phyloP scores from a whole-genome alignment of 805 yeast species.

The Candida maris region DNA sequence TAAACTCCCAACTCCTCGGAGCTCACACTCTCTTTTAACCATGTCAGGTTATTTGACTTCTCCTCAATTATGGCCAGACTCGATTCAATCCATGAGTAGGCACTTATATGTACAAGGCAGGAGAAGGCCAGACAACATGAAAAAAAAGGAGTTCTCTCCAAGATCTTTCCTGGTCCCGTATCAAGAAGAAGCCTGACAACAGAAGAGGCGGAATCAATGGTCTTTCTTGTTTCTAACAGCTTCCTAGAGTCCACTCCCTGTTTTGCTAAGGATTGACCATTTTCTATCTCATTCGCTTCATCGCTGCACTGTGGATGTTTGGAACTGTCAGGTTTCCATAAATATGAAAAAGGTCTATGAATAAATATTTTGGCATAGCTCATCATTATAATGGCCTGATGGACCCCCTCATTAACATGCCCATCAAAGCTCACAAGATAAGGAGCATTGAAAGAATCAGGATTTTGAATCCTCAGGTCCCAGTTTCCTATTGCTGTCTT shows the following conservation, averaged over 20 bases:
- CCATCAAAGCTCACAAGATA: conserved; percentile 42
- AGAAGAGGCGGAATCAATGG: conserved; percentile 51
- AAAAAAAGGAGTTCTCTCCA: conserved; percentile 46
- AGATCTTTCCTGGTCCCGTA: conserved; percentile 41
- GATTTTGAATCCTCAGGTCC: conserved; percentile 46
- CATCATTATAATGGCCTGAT: conserved; percentile 45
- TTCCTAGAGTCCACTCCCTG: conserved; percentile 40
- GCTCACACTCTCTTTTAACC: conserved; percentile 26
- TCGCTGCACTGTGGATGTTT: conserved; percentile 37
- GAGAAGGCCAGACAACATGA: conserved; percentile 55
- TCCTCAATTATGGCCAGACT: conserved; percentile 22
- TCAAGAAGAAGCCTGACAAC: conserved; percentile 45
- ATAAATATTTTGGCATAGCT: conserved; percentile 54
- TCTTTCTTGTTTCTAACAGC: conserved; percentile 49
- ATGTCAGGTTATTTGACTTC: conserved; percentile 8
- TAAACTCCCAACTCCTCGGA: conserved; percentile 39
- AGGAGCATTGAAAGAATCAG: conserved; percentile 40
- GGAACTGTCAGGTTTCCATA: conserved; percentile 48
- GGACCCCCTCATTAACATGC: conserved; percentile 49
- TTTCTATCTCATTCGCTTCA: conserved; percentile 26
- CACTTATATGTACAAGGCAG: conserved; percentile 48
- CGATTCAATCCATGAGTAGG: conserved; percentile 50
- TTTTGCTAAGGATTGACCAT: conserved; percentile 30
- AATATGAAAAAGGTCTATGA: conserved; percentile 50
- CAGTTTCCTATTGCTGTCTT: conserved; percentile 48